phyloP scores from a whole-genome alignment of 2,329 filamentous ascomycete genomes.

The Calonectria naviculata region DNA sequence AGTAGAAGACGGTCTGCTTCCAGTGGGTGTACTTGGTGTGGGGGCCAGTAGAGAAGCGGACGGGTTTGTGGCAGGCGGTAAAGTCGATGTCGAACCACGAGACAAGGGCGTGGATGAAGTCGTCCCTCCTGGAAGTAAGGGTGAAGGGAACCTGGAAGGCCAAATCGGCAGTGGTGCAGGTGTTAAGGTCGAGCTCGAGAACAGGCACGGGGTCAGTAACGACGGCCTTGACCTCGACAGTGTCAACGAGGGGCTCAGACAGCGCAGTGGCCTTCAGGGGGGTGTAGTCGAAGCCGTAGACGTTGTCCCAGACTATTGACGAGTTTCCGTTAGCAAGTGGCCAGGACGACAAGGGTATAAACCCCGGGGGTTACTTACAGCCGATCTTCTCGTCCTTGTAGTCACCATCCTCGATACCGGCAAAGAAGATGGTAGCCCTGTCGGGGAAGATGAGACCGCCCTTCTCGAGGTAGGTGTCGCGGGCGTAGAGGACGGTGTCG shows the following conservation, averaged over 20 bases:
- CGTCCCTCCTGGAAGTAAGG: slow-evolving; percentile 82
- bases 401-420: slow-evolving; percentile 97
- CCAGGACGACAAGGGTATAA: neutral
- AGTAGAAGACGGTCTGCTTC: slow-evolving; percentile 99
- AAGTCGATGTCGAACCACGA: slow-evolving; percentile 99
- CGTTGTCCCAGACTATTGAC: slow-evolving; percentile 92
- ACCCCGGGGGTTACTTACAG: slow-evolving; percentile 72
- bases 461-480: slow-evolving; percentile 88
- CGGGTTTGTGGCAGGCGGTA: slow-evolving; percentile 96
- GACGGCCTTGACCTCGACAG: slow-evolving; percentile 95
- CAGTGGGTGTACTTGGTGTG: slow-evolving; percentile 99
- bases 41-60: slow-evolving; percentile 95
- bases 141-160: slow-evolving; percentile 84
- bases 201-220: slow-evolving; percentile 91
- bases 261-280: slow-evolving; percentile 94
- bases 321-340: slow-evolving; percentile 6
- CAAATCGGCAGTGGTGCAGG: slow-evolving; percentile 83
- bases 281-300: slow-evolving; percentile 97
- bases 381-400: slow-evolving; percentile 99
- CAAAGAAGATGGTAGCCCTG: slow-evolving; percentile 97
- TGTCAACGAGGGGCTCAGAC: slow-evolving; percentile 96
- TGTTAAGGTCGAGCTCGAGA: slow-evolving; percentile 93
- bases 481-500: slow-evolving; percentile 96
- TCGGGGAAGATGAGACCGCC: slow-evolving; percentile 97
- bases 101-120: slow-evolving; percentile 96